A percentile compares a stretch with the other conserved stretches of the same genome.
Evolutionary conservation across 225 moss, liverwort and hornwort species (phyloP).

Genomic region (Anthoceros angustus): DNA sequence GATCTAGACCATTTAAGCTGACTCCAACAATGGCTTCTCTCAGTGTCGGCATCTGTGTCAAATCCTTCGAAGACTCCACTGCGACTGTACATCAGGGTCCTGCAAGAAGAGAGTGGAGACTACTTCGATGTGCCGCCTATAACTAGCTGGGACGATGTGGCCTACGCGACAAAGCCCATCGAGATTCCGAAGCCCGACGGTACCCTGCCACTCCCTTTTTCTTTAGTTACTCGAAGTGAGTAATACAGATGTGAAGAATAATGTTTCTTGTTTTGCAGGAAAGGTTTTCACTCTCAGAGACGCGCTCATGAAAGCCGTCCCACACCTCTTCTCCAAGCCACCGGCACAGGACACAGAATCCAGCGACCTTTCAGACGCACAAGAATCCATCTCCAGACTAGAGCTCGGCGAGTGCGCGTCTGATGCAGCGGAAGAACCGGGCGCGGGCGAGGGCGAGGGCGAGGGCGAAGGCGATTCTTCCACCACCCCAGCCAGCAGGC

Average conservation of each 20-base stretch:
- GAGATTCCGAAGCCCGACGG: slow-evolving; percentile 55
- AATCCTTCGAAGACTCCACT: slow-evolving; percentile 61
- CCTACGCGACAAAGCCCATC: slow-evolving; percentile 59
- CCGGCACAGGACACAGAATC: slow-evolving; percentile 8
- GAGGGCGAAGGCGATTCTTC: background rate
- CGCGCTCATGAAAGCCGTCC: slow-evolving; percentile 72
- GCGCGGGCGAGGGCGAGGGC: background rate
- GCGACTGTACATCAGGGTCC: slow-evolving; percentile 58
- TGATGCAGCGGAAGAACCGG: background rate
- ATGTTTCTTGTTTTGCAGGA: slow-evolving; percentile 23
- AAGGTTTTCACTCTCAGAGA: slow-evolving; percentile 60
- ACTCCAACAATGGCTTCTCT: background rate
- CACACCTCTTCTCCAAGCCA: slow-evolving; percentile 49
- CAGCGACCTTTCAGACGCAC: background rate
- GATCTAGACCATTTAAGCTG: too few relatives aligned
- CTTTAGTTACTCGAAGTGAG: background rate
- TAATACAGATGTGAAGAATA: background rate
- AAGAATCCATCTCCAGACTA: background rate
- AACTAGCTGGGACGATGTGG: slow-evolving; percentile 72
- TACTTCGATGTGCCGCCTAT: slow-evolving; percentile 53
- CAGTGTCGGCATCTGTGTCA: slow-evolving; percentile 49
- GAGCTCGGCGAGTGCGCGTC: background rate
- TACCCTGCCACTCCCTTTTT: slow-evolving; percentile 5
- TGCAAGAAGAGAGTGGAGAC: slow-evolving; percentile 54
- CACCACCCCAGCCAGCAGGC: background rate